These are phyloP conservation scores for Sambucus nigra DNA, from an alignment of 129 eudicot species.

Conservation along the genomic window DNA sequence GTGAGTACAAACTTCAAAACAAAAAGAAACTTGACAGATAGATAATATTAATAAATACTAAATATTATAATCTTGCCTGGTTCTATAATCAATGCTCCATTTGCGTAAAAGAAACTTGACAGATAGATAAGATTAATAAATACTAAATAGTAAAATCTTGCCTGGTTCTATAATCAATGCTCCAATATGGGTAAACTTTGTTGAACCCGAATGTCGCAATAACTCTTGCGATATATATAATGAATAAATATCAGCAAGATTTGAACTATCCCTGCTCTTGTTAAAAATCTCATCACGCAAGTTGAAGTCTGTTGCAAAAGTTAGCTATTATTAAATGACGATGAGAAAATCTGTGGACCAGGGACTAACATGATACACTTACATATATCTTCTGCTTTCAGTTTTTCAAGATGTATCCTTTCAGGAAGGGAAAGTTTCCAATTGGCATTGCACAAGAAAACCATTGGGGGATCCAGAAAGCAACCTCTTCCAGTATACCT, in stretches of 20 bases:
- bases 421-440: constrained; percentile 71
- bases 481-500: constrained; percentile 96
- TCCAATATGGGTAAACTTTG: constrained; percentile 33
- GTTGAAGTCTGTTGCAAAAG: constrained; percentile 40
- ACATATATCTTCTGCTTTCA: constrained; percentile 35
- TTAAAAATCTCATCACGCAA: constrained; percentile 60
- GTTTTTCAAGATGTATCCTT: constrained; percentile 25
- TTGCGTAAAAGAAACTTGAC: too few species aligned
- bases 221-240: constrained; percentile 49
- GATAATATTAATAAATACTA: neutral
- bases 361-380: constrained; percentile 24
- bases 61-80: constrained; percentile 52
- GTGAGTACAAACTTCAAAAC: too few species aligned
- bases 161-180: constrained; percentile 96
- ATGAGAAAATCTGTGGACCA: neutral
- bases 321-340: constrained; percentile 1
- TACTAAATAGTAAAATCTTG: constrained; percentile 16
- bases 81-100: constrained; percentile 80
- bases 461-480: constrained; percentile 80
- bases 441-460: constrained; percentile 41
- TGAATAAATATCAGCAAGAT: constrained; percentile 44
- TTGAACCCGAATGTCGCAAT: constrained; percentile 26
- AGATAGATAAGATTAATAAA: too few species aligned
- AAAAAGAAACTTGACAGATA: too few species aligned
- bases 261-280: constrained; percentile 53